Base-by-base conservation (phyloP, 2,329 filamentous ascomycete genomes). In the Pseudocercospora fijiensis region DNA sequence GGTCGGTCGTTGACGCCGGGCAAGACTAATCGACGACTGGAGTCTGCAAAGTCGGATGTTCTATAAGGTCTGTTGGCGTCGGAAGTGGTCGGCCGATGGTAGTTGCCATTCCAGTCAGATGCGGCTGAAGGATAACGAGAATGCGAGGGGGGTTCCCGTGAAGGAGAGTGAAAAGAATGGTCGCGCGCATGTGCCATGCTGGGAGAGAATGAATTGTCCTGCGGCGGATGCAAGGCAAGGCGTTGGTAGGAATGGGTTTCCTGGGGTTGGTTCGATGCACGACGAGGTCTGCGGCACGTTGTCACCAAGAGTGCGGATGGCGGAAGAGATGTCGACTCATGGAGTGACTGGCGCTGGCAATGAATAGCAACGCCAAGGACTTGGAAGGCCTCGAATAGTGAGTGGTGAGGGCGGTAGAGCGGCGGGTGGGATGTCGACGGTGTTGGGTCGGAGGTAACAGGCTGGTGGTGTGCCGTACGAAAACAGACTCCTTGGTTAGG, bases 101-200 rank as follows among this genome's bases (percentile, higher is more conserved):
- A 66, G 27, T 64, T 64, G 26, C 65, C 60, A 33, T 62, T 65
- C 67, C 64, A 69, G 58, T 67, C 56, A 18, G 67, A 65, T 58
- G 67, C 55, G n/a, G 65, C 51, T 11, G 68, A 68, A 26, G 61
- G 62, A 16, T 61, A 65, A 57, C 67, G 63, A 22, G 68, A 70
- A 52, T 70, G 68, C 26, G 59, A 62, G 11, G 68, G 66, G 22
- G 65, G 62, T 26, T 66, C 64, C 55, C 61, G 64, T 60, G 61
- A 18, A 27, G 63, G 66, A 53, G 61, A 63, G 57, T 68, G 66
- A 59, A 65, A 67, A 57, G 63, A 59, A 41, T 67, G 62, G 51
- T 67, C 64, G 26, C 65, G 60, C 27, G 47, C 61, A 37, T 63
- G 66, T 20, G 63, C 65, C 65, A 69, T 67, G 57, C 7, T 60